Conservation (phyloP, 2,329 filamentous ascomycete species). For the Apiospora marii region DNA sequence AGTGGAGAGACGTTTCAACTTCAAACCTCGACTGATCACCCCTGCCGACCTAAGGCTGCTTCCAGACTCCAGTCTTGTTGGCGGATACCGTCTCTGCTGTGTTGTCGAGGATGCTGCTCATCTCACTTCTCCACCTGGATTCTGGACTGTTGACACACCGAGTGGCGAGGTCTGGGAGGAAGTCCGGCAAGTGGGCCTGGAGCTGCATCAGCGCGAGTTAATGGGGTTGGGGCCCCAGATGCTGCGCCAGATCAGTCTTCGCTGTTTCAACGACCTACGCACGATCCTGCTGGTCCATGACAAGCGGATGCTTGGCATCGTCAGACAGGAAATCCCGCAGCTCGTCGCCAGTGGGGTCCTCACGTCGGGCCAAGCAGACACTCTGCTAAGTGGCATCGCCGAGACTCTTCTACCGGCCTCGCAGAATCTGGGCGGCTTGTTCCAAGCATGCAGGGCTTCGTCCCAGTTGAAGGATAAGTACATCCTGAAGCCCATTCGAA, state of each 20-base stretch:
- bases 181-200: slow-evolving; percentile 41
- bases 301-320: slow-evolving; percentile 51
- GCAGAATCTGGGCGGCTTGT: not conserved
- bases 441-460: slow-evolving; percentile 24
- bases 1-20: slow-evolving; percentile 38
- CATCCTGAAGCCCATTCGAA: slow-evolving; percentile 48
- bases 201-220: slow-evolving; percentile 50
- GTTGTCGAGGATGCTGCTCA: slow-evolving; percentile 31
- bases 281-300: slow-evolving; percentile 51
- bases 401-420: not conserved
- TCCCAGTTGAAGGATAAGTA: slow-evolving; percentile 37
- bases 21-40: slow-evolving; percentile 44
- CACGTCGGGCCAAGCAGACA: slow-evolving; percentile 28
- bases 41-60: slow-evolving; percentile 42
- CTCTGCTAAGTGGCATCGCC: not conserved
- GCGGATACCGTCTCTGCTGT: slow-evolving; percentile 42
- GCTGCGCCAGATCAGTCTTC: slow-evolving; percentile 45
- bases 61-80: slow-evolving; percentile 38
- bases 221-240: slow-evolving; percentile 41
- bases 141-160: slow-evolving; percentile 4
- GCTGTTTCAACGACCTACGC: slow-evolving; percentile 51
- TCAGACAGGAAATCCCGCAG: slow-evolving; percentile 44
- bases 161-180: slow-evolving; percentile 42
- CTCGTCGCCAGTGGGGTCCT: slow-evolving; percentile 40
- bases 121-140: slow-evolving; percentile 23